A percentile compares a stretch with the other conserved stretches of the same genome.
Evolutionary conservation across 2,329 filamentous ascomycete genomes (phyloP).

Genomic region (Aspergillus chevalieri): DNA sequence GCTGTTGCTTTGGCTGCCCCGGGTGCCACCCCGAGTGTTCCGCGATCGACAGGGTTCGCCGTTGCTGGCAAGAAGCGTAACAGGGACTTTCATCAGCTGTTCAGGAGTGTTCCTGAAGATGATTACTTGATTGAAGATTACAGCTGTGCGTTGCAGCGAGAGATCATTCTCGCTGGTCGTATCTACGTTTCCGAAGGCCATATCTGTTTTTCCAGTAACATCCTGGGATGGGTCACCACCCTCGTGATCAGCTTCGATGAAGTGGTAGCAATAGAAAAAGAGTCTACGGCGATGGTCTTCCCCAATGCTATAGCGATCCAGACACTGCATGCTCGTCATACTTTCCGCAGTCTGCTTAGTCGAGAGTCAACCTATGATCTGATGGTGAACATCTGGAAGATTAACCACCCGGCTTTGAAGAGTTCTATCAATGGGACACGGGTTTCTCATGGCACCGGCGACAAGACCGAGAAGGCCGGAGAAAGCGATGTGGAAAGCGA

Average conservation of each 20-base stretch:
- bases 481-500: slow-evolving; percentile 70
- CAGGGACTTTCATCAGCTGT: slow-evolving; percentile 85
- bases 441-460: slow-evolving; percentile 72
- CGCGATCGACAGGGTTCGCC: slow-evolving; percentile 87
- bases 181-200: slow-evolving; percentile 96
- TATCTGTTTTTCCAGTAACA: slow-evolving; percentile 98
- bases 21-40: slow-evolving; percentile 51
- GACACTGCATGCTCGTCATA: slow-evolving; percentile 87
- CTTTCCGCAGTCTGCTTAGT: slow-evolving; percentile 91
- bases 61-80: slow-evolving; percentile 95
- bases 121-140: slow-evolving; percentile 98
- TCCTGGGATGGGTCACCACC: slow-evolving; percentile 95
- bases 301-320: slow-evolving; percentile 97
- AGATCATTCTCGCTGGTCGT: slow-evolving; percentile 88
- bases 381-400: slow-evolving; percentile 97
- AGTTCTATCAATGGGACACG: slow-evolving; percentile 85
- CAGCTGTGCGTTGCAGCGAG: slow-evolving; percentile 89
- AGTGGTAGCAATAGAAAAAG: slow-evolving; percentile 92
- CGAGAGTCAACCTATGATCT: slow-evolving; percentile 94
- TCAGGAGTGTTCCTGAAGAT: slow-evolving; percentile 95
- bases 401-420: slow-evolving; percentile 84
- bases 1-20: slow-evolving; percentile 64
- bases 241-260: slow-evolving; percentile 98
- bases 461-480: slow-evolving; percentile 76
- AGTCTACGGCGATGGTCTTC: slow-evolving; percentile 89